phyloP scores from a whole-genome alignment of 352 stramenopile species.

The Phytophthora megakarya region DNA sequence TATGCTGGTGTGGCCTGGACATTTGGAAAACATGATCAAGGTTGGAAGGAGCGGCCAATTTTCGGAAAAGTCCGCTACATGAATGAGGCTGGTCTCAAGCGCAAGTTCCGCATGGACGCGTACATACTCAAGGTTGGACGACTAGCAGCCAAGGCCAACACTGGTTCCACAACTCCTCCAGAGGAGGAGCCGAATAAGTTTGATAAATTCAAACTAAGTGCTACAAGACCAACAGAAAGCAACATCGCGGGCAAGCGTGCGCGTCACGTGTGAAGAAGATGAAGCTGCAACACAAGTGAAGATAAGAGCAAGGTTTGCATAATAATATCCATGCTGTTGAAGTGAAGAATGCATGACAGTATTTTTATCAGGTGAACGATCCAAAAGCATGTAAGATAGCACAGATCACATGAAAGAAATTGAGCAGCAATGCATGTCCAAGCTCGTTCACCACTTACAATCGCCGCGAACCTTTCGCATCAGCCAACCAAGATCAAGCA shows the following conservation, averaged over 20 bases:
- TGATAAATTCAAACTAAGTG: conserved; percentile 15
- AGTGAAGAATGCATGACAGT: conserved; percentile 4
- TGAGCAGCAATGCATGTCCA: conserved; percentile 25
- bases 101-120: conserved; percentile 97
- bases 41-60: conserved; percentile 94
- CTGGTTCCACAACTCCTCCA: neutral
- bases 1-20: conserved; percentile 85
- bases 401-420: conserved; percentile 1
- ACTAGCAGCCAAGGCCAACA: conserved; percentile 29
- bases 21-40: conserved; percentile 97
- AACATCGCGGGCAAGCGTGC: neutral
- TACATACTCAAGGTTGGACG: conserved; percentile 70
- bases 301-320: neutral
- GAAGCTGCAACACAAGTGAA: conserved; percentile 24
- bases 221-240: conserved; percentile 13
- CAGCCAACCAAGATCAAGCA: conserved; percentile 18
- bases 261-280: conserved; percentile 31
- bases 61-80: conserved; percentile 99
- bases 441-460: conserved; percentile 27
- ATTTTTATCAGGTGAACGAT: conserved; percentile 31
- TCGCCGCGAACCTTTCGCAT: conserved; percentile 26
- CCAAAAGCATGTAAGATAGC: neutral
- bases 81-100: conserved; percentile 98
- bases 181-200: conserved; percentile 18
- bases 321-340: conserved; percentile 19